These are phyloP conservation scores for Tetracentron sinense DNA, from an alignment of 164 flowering plant genomes.

Conservation along the genomic window DNA sequence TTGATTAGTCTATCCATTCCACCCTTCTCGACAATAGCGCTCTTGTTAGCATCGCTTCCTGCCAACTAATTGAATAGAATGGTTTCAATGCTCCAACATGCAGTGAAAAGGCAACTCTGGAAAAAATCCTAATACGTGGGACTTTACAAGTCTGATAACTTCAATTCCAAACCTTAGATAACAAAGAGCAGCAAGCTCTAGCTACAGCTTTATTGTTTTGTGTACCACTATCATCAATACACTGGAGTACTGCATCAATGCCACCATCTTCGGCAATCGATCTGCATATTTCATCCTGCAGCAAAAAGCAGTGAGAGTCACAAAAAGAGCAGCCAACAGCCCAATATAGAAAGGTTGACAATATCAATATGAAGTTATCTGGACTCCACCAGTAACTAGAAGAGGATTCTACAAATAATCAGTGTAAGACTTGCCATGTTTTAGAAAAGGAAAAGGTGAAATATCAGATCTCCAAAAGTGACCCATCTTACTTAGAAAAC, in stretches of 20 bases:
- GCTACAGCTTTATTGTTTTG: constrained; percentile 66
- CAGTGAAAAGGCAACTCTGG: too few relatives aligned
- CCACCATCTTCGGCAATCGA: constrained; percentile 82
- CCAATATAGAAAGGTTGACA: not conserved
- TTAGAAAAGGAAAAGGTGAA: too few relatives aligned
- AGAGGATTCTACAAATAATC: too few relatives aligned
- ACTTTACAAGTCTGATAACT: not conserved
- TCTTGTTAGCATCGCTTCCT: constrained; percentile 88
- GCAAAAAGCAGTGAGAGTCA: constrained; percentile 6
- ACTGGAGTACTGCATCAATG: constrained; percentile 66
- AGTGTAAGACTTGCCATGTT: too few relatives aligned
- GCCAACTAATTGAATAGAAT: constrained; percentile 58
- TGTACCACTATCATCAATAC: constrained; percentile 75
- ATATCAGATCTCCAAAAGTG: too few relatives aligned
- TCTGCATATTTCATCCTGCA: constrained; percentile 95
- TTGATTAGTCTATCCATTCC: constrained; percentile 68
- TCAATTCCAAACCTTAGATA: constrained; percentile 56
- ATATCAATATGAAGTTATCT: not conserved
- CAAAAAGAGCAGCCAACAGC: not conserved
- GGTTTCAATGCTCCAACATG: constrained; percentile 7
- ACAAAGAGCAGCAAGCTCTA: constrained; percentile 73
- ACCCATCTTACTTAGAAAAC: too few relatives aligned
- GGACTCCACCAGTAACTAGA: not conserved
- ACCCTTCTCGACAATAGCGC: constrained; percentile 59
- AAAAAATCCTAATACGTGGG: too few relatives aligned